Evolutionary conservation across 2,329 filamentous ascomycete genomes (phyloP).

Genomic region (Juglanconis oblonga): DNA sequence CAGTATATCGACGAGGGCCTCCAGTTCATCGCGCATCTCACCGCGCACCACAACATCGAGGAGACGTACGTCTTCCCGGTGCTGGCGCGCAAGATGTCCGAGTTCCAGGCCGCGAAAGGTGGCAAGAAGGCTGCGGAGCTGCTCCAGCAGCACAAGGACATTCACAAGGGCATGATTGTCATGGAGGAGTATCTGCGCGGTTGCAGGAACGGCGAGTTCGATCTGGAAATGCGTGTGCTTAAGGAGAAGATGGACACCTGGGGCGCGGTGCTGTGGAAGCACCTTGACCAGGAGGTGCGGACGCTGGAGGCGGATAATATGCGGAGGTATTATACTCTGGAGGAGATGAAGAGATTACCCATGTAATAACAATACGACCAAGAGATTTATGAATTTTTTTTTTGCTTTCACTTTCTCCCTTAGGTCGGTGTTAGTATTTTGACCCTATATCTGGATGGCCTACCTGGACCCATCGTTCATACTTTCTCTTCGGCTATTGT

Average conservation of each 20-base stretch:
- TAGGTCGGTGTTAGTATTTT: no score
- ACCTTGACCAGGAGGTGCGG: constrained; percentile 81
- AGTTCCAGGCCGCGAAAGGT: constrained; percentile 52
- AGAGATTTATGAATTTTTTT: neutral
- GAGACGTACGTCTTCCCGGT: constrained; percentile 78
- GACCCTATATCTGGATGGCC: no score
- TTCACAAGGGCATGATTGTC: constrained; percentile 71
- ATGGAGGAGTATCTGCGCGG: constrained; percentile 63
- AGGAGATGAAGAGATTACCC: constrained; percentile 69
- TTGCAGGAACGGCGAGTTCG: constrained; percentile 61
- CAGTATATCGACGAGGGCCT: constrained; percentile 67
- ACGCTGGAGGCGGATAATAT: constrained; percentile 82
- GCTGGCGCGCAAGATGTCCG: constrained; percentile 74
- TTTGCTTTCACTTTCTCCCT: no score
- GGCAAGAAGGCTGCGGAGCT: constrained; percentile 41
- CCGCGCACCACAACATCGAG: constrained; percentile 78
- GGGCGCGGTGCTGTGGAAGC: constrained; percentile 74
- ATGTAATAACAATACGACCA: constrained; percentile 48
- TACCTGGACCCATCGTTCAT: neutral
- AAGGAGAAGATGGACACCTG: constrained; percentile 73
- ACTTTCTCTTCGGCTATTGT: neutral
- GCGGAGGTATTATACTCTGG: constrained; percentile 74
- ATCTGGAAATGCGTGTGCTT: constrained; percentile 56
- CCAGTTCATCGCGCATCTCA: constrained; percentile 69
- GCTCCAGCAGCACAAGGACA: constrained; percentile 71